These are phyloP conservation scores for Ploettnerulaceae sp. DNA, from an alignment of 2,329 filamentous ascomycete species.

Conservation along the genomic window DNA sequence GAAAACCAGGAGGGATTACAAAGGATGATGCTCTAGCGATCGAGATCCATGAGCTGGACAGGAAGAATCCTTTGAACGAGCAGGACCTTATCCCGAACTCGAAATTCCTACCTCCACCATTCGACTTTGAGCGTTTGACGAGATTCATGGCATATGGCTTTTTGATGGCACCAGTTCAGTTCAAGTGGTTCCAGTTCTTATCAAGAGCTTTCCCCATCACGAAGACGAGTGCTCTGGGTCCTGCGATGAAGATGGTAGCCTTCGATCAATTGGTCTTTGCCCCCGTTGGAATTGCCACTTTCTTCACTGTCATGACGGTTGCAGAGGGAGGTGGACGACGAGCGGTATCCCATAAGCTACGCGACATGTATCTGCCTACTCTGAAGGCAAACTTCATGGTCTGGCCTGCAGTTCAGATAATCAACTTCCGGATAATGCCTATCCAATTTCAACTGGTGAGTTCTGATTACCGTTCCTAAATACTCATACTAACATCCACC, in stretches of 20 bases:
- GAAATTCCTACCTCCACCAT: conserved; percentile 66
- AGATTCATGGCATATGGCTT: conserved; percentile 98
- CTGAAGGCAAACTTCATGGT: conserved; percentile 93
- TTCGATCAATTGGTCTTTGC: conserved; percentile 93
- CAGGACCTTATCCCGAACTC: conserved; percentile 63
- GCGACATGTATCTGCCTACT: conserved; percentile 89
- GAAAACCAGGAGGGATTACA: conserved; percentile 53
- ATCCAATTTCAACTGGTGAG: conserved; percentile 94
- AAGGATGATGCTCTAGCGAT: conserved; percentile 71
- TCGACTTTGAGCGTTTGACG: conserved; percentile 91
- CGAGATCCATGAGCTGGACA: conserved; percentile 83
- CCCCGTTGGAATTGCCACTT: conserved; percentile 78
- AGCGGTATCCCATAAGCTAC: conserved; percentile 77
- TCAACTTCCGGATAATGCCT: conserved; percentile 95
- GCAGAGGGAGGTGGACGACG: conserved; percentile 85
- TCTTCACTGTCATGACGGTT: conserved; percentile 96
- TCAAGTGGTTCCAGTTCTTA: conserved; percentile 91
- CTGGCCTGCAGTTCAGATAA: conserved; percentile 91
- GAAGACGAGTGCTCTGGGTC: conserved; percentile 66
- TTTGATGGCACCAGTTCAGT: conserved; percentile 90
- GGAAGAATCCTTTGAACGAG: conserved; percentile 64
- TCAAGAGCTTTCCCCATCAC: conserved; percentile 78
- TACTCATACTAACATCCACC: conserved; percentile 11
- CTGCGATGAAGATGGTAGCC: conserved; percentile 83
- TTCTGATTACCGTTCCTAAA: conserved; percentile 24